Evolutionary conservation across 2,329 filamentous ascomycete species (phyloP).

Genomic region (Sphaerulina populicola): DNA sequence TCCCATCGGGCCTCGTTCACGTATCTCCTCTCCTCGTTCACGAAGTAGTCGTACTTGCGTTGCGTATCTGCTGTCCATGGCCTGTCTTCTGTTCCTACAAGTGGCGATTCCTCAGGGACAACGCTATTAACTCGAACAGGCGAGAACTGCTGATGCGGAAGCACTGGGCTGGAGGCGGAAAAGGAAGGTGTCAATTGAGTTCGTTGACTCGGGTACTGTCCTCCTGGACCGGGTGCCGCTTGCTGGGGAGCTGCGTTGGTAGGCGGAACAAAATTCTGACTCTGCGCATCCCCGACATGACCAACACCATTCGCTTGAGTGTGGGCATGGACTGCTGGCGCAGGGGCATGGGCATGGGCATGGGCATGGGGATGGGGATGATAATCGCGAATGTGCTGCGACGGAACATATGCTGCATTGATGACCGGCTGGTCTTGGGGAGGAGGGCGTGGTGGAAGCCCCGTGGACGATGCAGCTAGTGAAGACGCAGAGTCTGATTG

Average conservation of each 20-base stretch:
- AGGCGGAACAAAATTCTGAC: slow-evolving; percentile 16
- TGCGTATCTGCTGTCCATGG: slow-evolving; percentile 53
- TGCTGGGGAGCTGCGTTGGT: neutral
- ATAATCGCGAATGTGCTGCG: slow-evolving; percentile 44
- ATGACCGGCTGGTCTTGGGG: slow-evolving; percentile 43
- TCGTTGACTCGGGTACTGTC: slow-evolving; percentile 7
- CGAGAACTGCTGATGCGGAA: neutral
- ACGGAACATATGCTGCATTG: slow-evolving; percentile 42
- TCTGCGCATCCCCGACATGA: slow-evolving; percentile 19
- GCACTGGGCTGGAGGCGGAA: neutral
- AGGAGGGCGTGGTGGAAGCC: slow-evolving; percentile 43
- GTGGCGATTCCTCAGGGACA: slow-evolving; percentile 4
- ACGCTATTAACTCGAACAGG: neutral
- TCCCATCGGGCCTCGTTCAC: slow-evolving; percentile 75
- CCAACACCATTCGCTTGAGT: slow-evolving; percentile 24
- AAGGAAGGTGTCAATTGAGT: neutral
- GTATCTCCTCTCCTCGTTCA: slow-evolving; percentile 64
- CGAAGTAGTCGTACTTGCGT: slow-evolving; percentile 62
- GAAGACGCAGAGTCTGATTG: slow-evolving; percentile 28
- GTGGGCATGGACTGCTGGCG: slow-evolving; percentile 30
- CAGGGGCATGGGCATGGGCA: slow-evolving; percentile 41
- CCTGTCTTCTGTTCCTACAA: slow-evolving; percentile 34
- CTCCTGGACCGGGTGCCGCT: neutral
- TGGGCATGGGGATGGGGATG: too few species aligned
- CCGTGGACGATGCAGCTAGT: slow-evolving; percentile 32